Conservation (phyloP, 2,329 filamentous ascomycete species). For the Stachybotrys chartarum region DNA sequence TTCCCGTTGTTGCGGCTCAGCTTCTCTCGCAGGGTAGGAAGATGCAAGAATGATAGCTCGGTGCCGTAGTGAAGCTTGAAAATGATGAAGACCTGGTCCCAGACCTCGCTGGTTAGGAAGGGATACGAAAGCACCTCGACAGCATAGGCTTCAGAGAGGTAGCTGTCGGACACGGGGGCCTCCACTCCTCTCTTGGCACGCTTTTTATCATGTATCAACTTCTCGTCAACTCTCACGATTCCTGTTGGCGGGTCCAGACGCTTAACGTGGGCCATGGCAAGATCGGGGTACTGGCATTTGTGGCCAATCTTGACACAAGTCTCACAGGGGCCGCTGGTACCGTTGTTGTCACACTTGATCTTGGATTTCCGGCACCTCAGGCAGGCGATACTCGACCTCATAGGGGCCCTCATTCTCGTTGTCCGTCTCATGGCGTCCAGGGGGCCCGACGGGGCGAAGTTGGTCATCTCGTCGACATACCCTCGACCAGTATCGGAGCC, state of each 20-base stretch:
- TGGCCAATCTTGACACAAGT: conserved; percentile 65
- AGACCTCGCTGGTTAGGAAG: conserved; percentile 56
- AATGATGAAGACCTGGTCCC: conserved; percentile 62
- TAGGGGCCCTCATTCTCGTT: conserved; percentile 32
- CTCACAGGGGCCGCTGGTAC: conserved; percentile 64
- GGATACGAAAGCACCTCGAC: conserved; percentile 56
- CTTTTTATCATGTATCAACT: conserved; percentile 40
- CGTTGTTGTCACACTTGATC: conserved; percentile 79
- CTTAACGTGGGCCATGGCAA: conserved; percentile 27
- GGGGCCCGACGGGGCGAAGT: neutral
- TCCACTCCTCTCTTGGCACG: conserved; percentile 37
- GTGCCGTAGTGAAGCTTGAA: conserved; percentile 66
- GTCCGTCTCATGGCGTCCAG: conserved; percentile 8
- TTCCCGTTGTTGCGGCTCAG: conserved; percentile 35
- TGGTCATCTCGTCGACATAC: conserved; percentile 7
- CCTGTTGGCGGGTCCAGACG: conserved; percentile 29
- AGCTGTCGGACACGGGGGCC: conserved; percentile 28
- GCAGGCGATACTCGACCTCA: conserved; percentile 77
- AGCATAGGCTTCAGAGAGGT: conserved; percentile 29
- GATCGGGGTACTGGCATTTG: conserved; percentile 64
- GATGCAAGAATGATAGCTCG: conserved; percentile 65
- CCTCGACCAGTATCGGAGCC: conserved; percentile 5
- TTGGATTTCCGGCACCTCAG: conserved; percentile 70
- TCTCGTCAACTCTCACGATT: conserved; percentile 33
- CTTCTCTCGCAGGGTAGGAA: conserved; percentile 52